These are phyloP conservation scores for Berberis vulgaris DNA, from an alignment of 164 flowering plant species.

Conservation along the genomic window DNA sequence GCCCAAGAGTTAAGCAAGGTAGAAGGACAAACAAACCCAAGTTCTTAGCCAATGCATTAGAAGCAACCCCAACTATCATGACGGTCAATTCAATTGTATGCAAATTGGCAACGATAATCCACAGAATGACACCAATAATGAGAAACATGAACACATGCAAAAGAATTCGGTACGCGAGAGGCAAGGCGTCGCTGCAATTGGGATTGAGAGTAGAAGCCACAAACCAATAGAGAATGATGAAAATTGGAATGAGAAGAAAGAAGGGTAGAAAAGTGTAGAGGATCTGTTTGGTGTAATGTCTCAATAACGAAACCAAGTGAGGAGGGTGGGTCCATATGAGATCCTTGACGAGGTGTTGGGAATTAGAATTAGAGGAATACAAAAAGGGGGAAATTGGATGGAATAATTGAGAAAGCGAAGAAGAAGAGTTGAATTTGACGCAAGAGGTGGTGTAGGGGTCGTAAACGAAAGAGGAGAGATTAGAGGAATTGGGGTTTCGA, in stretches of 20 bases:
- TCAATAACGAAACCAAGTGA: slow-evolving; percentile 45
- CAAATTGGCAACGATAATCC: slow-evolving; percentile 81
- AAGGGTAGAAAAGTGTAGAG: slow-evolving; percentile 70
- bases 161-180: slow-evolving; percentile 59
- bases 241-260: slow-evolving; percentile 54
- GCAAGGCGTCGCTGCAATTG: slow-evolving; percentile 54
- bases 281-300: slow-evolving; percentile 75
- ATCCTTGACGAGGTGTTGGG: slow-evolving; percentile 27
- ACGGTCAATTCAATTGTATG: slow-evolving; percentile 75
- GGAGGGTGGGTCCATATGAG: slow-evolving; percentile 80
- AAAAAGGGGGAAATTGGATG: not conserved
- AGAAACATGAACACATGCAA: slow-evolving; percentile 61
- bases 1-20: slow-evolving; percentile 52
- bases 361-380: no score
- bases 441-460: slow-evolving; percentile 51
- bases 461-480: slow-evolving; percentile 45
- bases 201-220: slow-evolving; percentile 72
- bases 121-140: slow-evolving; percentile 58
- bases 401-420: not conserved
- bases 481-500: slow-evolving; percentile 42
- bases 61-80: slow-evolving; percentile 53
- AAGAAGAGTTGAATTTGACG: slow-evolving; percentile 2
- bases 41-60: slow-evolving; percentile 63
- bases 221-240: slow-evolving; percentile 80
- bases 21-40: slow-evolving; percentile 62